A percentile compares a stretch with the other conserved stretches of the same genome.
Evolutionary conservation across 768 basidiomycete species (phyloP).

Genomic region (Pleurotus sapidus): DNA sequence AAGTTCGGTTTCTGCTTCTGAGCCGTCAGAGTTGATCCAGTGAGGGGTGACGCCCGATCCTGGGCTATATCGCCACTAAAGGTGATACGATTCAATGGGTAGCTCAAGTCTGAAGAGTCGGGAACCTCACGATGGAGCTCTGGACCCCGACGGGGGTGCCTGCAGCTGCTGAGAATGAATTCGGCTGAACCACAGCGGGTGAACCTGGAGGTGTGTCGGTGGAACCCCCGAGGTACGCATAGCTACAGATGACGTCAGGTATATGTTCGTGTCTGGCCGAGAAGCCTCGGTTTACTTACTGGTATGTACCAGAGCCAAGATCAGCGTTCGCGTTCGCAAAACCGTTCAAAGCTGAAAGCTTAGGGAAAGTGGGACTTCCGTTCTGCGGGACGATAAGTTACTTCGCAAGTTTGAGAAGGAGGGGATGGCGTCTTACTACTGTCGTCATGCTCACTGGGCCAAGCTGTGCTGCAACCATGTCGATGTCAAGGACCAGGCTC

Average conservation of each 20-base stretch:
- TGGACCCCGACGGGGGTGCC: not conserved
- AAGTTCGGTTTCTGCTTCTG: not conserved
- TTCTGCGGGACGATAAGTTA: not conserved
- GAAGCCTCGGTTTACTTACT: not conserved
- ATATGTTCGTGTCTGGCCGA: not conserved
- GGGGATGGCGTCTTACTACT: not conserved
- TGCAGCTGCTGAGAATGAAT: not conserved
- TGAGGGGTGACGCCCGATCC: not conserved
- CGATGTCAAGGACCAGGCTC: not conserved
- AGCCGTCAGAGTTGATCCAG: not conserved
- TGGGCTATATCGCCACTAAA: not conserved
- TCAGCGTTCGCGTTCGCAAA: not conserved
- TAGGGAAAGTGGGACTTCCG: not conserved
- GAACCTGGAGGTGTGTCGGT: not conserved
- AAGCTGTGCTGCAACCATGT: not conserved
- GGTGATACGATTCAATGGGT: not conserved
- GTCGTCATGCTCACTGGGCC: not conserved
- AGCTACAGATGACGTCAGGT: not conserved
- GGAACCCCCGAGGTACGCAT: not conserved
- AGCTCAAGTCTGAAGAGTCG: not conserved
- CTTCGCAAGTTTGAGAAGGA: not conserved
- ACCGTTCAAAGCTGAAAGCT: not conserved
- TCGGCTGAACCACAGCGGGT: not conserved
- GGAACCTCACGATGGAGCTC: constrained; percentile 1
- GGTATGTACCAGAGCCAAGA: not conserved